Conservation (phyloP, 192 early-diverging fungal species). For the Gonapodya sp. region DNA sequence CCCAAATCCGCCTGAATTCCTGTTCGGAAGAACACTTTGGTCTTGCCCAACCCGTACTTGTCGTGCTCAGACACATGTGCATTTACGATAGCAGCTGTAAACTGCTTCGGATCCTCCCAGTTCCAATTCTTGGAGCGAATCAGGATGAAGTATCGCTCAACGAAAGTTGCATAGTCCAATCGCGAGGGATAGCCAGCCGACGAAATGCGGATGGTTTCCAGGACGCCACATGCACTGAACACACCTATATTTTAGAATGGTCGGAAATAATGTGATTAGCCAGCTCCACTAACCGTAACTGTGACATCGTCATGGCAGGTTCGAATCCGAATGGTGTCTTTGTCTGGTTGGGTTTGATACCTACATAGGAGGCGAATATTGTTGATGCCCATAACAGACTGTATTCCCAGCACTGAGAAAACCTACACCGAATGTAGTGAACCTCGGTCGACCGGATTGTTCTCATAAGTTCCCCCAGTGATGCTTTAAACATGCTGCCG, state of each 20-base stretch:
- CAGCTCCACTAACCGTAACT: constrained; percentile 46
- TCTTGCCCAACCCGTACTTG: constrained; percentile 86
- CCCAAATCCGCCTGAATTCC: constrained; percentile 58
- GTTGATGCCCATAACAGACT: too few species aligned
- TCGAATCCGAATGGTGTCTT: constrained; percentile 90
- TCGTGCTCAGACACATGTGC: constrained; percentile 65
- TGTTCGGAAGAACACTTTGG: constrained; percentile 98
- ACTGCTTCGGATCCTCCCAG: constrained; percentile 36
- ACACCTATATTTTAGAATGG: neutral
- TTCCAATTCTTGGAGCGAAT: constrained; percentile 37
- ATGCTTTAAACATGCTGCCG: constrained; percentile 93
- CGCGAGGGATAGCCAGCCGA: constrained; percentile 95
- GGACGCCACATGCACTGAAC: constrained; percentile 83
- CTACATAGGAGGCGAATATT: neutral
- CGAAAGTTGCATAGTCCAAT: constrained; percentile 82
- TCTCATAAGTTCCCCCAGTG: constrained; percentile 87
- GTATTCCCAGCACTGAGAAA: neutral
- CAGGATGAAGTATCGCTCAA: constrained; percentile 62
- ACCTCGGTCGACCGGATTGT: constrained; percentile 87
- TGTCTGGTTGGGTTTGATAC: constrained; percentile 92
- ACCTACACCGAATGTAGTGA: constrained; percentile 87
- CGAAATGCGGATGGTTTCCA: constrained; percentile 97
- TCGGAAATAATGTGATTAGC: neutral
- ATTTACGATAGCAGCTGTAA: constrained; percentile 41
- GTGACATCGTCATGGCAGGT: constrained; percentile 84